Percentiles rank a stretch among this genome's conserved stretches.
phyloP scores from a whole-genome alignment of 352 stramenopile species.

The Globisporangium orthogonon region DNA sequence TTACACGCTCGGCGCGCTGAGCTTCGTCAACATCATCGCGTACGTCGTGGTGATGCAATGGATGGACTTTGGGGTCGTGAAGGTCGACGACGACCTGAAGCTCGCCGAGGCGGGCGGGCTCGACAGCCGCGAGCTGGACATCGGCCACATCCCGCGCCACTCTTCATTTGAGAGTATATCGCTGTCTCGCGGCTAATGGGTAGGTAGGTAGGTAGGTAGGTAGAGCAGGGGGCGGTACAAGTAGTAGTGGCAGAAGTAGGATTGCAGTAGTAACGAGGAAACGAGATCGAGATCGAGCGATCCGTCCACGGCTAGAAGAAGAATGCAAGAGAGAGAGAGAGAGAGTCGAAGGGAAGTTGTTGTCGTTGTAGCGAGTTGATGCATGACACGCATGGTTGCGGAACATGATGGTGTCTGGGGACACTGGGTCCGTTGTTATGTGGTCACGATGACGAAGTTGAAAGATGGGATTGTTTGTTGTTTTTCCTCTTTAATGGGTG shows the following conservation, averaged over 20 bases:
- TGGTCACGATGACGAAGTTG: no score
- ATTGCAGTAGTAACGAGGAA: no score
- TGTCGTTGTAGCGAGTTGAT: no score
- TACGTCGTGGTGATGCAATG: constrained; percentile 80
- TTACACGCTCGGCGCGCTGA: constrained; percentile 69
- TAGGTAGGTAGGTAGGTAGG: background rate
- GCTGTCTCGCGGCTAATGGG: constrained; percentile 3
- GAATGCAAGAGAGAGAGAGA: background rate
- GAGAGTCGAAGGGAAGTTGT: background rate
- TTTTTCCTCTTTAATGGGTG: no score
- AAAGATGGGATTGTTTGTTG: no score
- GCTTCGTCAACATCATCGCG: constrained; percentile 61
- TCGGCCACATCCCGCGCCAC: constrained; percentile 57
- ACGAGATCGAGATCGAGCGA: background rate
- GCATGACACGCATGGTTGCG: no score
- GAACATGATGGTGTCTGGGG: no score
- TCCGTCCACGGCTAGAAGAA: background rate
- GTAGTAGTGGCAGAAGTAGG: background rate
- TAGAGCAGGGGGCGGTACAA: background rate
- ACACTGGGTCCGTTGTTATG: no score
- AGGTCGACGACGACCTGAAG: constrained; percentile 63
- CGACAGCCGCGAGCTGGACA: constrained; percentile 47
- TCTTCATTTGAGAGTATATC: constrained; percentile 73
- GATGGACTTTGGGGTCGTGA: constrained; percentile 86
- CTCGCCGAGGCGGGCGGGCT: constrained; percentile 34